Evolutionary conservation across 2,329 filamentous ascomycete genomes (phyloP), one percentile per base, ranked within the genome.

Genomic region (Trichoderma sp.): DNA sequence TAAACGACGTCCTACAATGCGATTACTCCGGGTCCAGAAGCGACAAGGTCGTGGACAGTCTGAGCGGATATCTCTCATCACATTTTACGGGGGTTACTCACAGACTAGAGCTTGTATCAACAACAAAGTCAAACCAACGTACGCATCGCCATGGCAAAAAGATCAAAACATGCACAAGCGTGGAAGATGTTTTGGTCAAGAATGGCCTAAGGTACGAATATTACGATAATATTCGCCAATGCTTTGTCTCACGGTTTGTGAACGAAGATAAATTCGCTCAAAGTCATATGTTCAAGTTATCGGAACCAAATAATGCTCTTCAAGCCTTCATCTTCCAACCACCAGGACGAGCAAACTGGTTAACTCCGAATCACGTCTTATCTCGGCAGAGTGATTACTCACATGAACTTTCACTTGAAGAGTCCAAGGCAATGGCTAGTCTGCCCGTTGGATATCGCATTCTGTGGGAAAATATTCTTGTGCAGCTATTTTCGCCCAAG

Each of bases 11-110:
- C 24, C 21, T 60, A 21, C 8, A 53, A n/a, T 53, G 45, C n/a
- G n/a, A 53, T 3, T 53, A 53, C 0, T 12, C 45, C 0, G 1
- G 4, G 4, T 12, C 45, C 2, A 21, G n/a, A 53, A 1, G 2
- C 1, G 45, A 6, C 45, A 2, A 53, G 8, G 45, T 53, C 1
- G 45, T 53, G 9, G 45, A 21, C 0, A 9, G 0, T 11, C 45
- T 53, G 45, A 6, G 9, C 0, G 9, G 0, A 12, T 21, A 53
- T 53, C 45, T 53, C 2, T 53, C n/a, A 21, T 2, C 45, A 11
- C 6, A 21, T 21, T 53, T 53, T 21, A 53, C 45, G 0, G 45
- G n/a, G 45, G 4, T 3, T 53, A 21, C 16, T 45, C 41, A 45
- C 45, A 53, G 45, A 3, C 9, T 53, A 5, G n/a, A 21, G 9